Base-by-base conservation (phyloP, 352 stramenopile species). In the Globisporangium apiculatum region DNA sequence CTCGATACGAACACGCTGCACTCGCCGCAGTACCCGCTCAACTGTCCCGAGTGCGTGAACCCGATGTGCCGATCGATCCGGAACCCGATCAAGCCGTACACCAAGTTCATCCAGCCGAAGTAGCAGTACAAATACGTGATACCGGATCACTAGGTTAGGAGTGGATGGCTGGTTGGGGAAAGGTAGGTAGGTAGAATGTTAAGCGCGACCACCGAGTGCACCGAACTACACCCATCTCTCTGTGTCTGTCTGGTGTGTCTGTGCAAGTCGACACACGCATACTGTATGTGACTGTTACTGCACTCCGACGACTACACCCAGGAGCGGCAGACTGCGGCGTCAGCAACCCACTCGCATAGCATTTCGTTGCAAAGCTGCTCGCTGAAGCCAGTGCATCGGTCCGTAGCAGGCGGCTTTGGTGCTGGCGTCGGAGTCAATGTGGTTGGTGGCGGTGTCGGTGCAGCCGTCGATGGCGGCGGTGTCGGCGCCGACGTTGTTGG, bases 61-160 rank as follows among this genome's bases (percentile, higher is more conserved):
- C 74, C 84, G 10, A 86, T 83, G 67, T 96, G 87, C 71, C 75
- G 87, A 31, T 87, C 55, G 60, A 92, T 95, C 43, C 68, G 86
- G 53, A 95, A 95, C 67, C 87, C 87, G 52, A 81, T 92, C 65
- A 86, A 79, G 63, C 75, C 76, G 18, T 93, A 91, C 79, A 65
- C 67, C 54, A 75, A 75, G 64, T 53, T 71, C 48, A 49, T 69
- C 45, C 17, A 45, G 41, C 41, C 41, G 12, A 12, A 10, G 41
- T 15, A 10, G 41, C 41, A 45, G 41, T 45, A 45, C 24, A 31
- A 31, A 31, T 31, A 31, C 24, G 24, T 31, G 24, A 31, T 31
- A 31, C 2, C 24, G 2, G 24, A 31, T 31, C 24, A 3, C 24
- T 31, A 31, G 24, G 24, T 31, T 31, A 31, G 24, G 24, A 31